phyloP scores from a whole-genome alignment of 2,329 filamentous ascomycete genomes.

The Cryphonectria radicalis region DNA sequence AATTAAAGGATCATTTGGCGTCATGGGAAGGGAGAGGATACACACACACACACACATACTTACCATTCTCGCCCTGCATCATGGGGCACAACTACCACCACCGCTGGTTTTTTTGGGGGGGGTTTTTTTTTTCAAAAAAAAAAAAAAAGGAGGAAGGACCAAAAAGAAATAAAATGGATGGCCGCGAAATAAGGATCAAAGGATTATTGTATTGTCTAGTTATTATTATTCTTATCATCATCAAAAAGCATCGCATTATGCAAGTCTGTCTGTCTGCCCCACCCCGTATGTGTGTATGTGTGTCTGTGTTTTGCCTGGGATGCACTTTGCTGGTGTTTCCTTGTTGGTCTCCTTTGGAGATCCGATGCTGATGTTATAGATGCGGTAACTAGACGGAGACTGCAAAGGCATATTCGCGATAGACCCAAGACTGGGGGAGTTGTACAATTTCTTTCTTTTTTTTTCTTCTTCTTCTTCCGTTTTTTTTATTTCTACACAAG shows the following conservation, averaged over 20 bases:
- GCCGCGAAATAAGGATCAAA: neutral
- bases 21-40: neutral
- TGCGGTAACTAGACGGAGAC: neutral
- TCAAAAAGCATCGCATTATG: neutral
- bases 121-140: too few relatives aligned
- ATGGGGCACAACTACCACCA: neutral
- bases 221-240: neutral
- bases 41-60: neutral
- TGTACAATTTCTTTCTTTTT: neutral
- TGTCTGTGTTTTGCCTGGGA: neutral
- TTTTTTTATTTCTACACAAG: neutral
- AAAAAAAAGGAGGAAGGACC: neutral
- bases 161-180: neutral
- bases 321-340: neutral
- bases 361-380: neutral
- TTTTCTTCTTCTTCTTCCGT: neutral
- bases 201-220: constrained; percentile 11
- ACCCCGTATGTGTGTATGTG: too few relatives aligned
- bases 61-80: neutral
- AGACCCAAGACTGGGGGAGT: neutral
- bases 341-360: neutral
- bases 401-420: neutral
- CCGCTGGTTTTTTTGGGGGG: too few relatives aligned
- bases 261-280: neutral
- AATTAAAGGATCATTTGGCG: neutral